Evolutionary conservation across 345 rosid species (phyloP).

Genomic region (Erodium maritimum): DNA sequence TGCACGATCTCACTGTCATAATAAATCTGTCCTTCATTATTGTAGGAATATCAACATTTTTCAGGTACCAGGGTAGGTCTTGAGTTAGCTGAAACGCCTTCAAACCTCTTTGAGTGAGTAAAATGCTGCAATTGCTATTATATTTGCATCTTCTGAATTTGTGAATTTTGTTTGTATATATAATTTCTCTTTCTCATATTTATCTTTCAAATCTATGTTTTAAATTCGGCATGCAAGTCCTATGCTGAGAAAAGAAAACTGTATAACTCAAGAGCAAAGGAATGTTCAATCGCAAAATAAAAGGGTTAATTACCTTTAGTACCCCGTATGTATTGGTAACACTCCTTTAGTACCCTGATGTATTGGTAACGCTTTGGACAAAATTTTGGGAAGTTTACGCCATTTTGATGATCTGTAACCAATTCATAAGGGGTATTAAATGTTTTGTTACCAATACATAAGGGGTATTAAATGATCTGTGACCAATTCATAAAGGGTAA

Average conservation of each 20-base stretch:
- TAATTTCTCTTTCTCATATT: too few relatives aligned
- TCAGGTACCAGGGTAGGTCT: constrained; percentile 89
- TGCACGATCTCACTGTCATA: not conserved
- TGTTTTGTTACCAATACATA: too few relatives aligned
- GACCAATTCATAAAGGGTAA: too few relatives aligned
- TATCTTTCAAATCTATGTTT: not conserved
- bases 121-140: constrained; percentile 4
- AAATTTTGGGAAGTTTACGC: too few relatives aligned
- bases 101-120: constrained; percentile 93
- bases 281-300: not conserved
- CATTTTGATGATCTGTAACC: too few relatives aligned
- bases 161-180: not conserved
- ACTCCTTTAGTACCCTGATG: too few relatives aligned
- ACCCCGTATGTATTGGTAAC: too few relatives aligned
- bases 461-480: too few relatives aligned
- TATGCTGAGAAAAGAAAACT: not conserved
- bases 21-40: constrained; percentile 12
- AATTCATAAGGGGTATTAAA: too few relatives aligned
- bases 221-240: not conserved
- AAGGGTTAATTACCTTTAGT: too few relatives aligned
- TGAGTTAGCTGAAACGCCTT: constrained; percentile 91
- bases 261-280: not conserved
- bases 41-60: constrained; percentile 89
- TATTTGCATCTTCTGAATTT: constrained; percentile 3
- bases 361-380: too few relatives aligned